Percentiles rank a stretch among this genome's conserved stretches.
phyloP scores from a whole-genome alignment of 371 early-diverging fungal species.

The Actinomucor elegans region DNA sequence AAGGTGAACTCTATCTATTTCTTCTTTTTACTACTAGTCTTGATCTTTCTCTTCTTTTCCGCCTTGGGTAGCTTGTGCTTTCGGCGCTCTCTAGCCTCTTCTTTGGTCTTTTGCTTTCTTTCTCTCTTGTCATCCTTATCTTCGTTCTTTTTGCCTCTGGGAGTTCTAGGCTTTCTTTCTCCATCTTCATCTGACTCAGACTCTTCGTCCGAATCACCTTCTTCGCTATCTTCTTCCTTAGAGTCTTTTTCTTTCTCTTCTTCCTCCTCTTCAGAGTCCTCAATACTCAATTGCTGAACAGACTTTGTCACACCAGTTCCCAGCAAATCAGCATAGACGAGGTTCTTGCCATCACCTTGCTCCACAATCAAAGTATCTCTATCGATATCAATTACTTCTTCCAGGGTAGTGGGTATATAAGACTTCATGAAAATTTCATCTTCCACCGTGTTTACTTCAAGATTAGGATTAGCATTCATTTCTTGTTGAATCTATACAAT shows the following conservation, averaged over 20 bases:
- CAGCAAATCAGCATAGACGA: slow-evolving; percentile 48
- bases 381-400: slow-evolving; percentile 90
- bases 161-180: slow-evolving; percentile 26
- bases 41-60: slow-evolving; percentile 90
- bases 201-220: slow-evolving; percentile 40
- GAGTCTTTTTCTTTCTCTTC: slow-evolving; percentile 25
- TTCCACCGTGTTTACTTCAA: slow-evolving; percentile 58
- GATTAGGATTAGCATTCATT: slow-evolving; percentile 31
- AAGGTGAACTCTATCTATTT: no score
- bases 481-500: slow-evolving; percentile 43
- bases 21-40: slow-evolving; percentile 62
- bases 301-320: slow-evolving; percentile 27
- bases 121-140: slow-evolving; percentile 87
- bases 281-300: slow-evolving; percentile 14
- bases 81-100: slow-evolving; percentile 87
- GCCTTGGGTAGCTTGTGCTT: slow-evolving; percentile 94
- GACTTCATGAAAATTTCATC: slow-evolving; percentile 91
- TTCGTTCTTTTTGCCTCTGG: slow-evolving; percentile 75
- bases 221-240: slow-evolving; percentile 27
- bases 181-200: slow-evolving; percentile 46
- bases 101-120: slow-evolving; percentile 85
- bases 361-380: slow-evolving; percentile 77
- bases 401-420: slow-evolving; percentile 91
- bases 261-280: slow-evolving; percentile 40
- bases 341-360: slow-evolving; percentile 71